Percentiles rank a stretch among this genome's conserved stretches.
These are phyloP conservation scores for Plasmodium vivax DNA, from an alignment of 169 alveolate genomes.

Conservation along the genomic window DNA sequence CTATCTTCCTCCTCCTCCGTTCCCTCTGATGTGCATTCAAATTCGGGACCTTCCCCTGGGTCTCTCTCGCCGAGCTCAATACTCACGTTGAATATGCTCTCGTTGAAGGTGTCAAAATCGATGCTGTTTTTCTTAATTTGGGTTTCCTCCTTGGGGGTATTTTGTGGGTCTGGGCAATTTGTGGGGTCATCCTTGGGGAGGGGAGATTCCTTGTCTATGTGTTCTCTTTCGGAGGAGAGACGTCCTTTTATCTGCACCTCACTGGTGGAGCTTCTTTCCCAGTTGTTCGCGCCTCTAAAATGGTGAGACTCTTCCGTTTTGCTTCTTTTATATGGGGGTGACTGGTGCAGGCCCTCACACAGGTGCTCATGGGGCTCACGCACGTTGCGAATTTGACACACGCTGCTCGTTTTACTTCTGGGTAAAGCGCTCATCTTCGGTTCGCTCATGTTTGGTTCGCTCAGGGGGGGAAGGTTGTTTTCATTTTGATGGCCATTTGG, in stretches of 20 bases:
- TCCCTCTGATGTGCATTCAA: not conserved
- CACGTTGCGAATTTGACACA: not conserved
- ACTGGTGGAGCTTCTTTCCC: not conserved
- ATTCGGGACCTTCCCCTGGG: not conserved
- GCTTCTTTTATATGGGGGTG: not conserved
- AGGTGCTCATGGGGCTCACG: not conserved
- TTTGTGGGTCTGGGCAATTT: not conserved
- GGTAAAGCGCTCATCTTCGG: not conserved
- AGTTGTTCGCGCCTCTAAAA: not conserved
- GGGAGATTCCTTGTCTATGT: not conserved
- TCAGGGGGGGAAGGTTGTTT: not conserved
- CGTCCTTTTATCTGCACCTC: not conserved
- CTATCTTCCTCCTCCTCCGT: not conserved
- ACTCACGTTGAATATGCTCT: conserved; percentile 28
- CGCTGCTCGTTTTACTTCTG: not conserved
- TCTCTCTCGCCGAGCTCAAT: conserved; percentile 8
- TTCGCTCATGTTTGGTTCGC: not conserved
- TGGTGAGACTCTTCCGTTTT: not conserved
- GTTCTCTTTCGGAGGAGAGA: not conserved
- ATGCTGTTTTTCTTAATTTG: conserved; percentile 29
- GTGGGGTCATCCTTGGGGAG: not conserved
- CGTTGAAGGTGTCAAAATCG: conserved; percentile 48
- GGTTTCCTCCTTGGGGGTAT: not conserved
- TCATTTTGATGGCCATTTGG: not conserved
- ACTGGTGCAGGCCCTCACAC: not conserved